These are phyloP conservation scores for Ceratocystis variospora DNA, from an alignment of 2,329 filamentous ascomycete genomes.

Conservation along the genomic window DNA sequence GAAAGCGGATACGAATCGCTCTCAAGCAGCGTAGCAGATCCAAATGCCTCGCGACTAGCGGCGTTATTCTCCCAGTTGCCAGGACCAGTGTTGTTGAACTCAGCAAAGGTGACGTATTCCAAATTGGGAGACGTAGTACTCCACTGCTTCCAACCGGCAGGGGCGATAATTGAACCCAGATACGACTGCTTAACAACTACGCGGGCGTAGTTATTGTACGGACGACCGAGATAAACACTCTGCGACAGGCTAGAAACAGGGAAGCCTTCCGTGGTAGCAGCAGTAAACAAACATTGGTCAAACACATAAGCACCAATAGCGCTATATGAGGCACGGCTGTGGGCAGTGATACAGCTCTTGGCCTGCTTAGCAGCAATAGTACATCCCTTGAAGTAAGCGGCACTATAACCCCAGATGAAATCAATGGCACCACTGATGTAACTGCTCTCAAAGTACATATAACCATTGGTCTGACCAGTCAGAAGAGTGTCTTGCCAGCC, in stretches of 20 bases:
- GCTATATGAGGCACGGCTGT: slow-evolving; percentile 29
- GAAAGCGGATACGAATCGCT: slow-evolving; percentile 22
- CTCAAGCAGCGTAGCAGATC: slow-evolving; percentile 22
- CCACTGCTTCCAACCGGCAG: slow-evolving; percentile 46
- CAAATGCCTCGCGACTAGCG: slow-evolving; percentile 21
- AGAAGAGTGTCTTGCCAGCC: slow-evolving; percentile 40
- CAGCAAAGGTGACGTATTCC: slow-evolving; percentile 40
- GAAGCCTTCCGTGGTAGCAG: slow-evolving; percentile 20
- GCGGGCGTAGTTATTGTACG: slow-evolving; percentile 34
- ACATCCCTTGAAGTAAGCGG: slow-evolving; percentile 30
- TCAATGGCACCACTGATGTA: slow-evolving; percentile 37
- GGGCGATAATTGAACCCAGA: slow-evolving; percentile 43
- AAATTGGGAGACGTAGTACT: slow-evolving; percentile 34
- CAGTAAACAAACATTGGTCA: slow-evolving; percentile 25
- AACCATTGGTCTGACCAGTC: slow-evolving; percentile 28
- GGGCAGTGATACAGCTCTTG: slow-evolving; percentile 25
- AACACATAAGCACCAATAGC: slow-evolving; percentile 28
- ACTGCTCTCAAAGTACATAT: slow-evolving; percentile 34
- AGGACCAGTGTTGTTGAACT: slow-evolving; percentile 45
- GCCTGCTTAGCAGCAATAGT: slow-evolving; percentile 26
- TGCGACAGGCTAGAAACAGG: not conserved
- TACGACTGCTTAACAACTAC: slow-evolving; percentile 37
- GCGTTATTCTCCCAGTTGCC: slow-evolving; percentile 42
- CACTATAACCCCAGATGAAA: slow-evolving; percentile 26
- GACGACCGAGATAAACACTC: slow-evolving; percentile 32